Percentiles rank a stretch among this genome's conserved stretches.
phyloP scores from a whole-genome alignment of 78 protist genomes.

The Bigelowiella natans region DNA sequence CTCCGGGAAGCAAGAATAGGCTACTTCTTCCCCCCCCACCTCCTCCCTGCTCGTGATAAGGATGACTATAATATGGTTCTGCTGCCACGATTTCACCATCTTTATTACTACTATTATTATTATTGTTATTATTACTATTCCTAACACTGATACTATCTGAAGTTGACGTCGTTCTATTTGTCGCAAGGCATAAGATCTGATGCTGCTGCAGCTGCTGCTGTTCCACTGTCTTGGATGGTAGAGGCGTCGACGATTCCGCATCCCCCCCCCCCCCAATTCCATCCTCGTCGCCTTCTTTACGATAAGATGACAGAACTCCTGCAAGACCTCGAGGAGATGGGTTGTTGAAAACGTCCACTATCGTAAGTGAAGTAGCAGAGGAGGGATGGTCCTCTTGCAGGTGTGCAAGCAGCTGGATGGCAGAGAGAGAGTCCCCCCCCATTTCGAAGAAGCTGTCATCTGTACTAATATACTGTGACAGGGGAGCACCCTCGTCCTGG shows the following conservation, averaged over 20 bases:
- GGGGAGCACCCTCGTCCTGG: no score
- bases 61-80: no score
- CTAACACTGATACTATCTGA: no score
- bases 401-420: background rate
- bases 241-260: background rate
- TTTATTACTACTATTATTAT: no score
- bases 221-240: no score
- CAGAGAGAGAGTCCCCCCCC: background rate
- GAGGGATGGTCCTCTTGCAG: background rate
- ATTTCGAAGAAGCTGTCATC: background rate
- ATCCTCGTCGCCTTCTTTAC: no score
- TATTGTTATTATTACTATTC: no score
- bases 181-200: background rate
- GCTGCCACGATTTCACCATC: background rate
- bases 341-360: background rate
- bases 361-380: no score
- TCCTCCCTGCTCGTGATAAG: no score
- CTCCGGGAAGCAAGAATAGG: background rate
- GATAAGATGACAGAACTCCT: background rate
- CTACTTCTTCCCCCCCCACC: no score
- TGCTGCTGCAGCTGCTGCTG: background rate
- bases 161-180: no score
- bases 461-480: no score
- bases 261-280: background rate
- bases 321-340: background rate